Base-by-base conservation (phyloP, 495 filamentous ascomycete genomes). In the Talaromyces liani region DNA sequence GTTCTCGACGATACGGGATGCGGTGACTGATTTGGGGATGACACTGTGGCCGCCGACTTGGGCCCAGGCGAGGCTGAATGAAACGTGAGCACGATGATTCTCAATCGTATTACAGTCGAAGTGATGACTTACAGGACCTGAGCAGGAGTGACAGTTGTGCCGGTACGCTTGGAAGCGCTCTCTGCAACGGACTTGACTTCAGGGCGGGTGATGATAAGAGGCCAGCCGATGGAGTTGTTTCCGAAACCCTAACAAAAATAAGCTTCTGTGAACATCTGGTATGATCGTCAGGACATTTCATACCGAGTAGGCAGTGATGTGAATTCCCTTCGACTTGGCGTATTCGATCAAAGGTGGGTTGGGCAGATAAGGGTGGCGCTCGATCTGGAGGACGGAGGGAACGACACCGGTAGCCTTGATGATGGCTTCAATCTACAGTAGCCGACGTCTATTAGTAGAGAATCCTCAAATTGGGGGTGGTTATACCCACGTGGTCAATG, bases 321-420 rank as follows among this genome's bases (percentile, higher is more conserved):
- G 79, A 57, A 81, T 81, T 59, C 65, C 66, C 72, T 79, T 80
- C 73, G 79, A 63, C 63, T 73, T 65, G 69, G 72, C 75, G 70
- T 79, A 81, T 31, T 75, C 69, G 22, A 79, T 73, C 64, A 80
- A 64, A 55, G 78, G 73, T 63, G 69, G 68, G 68, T 75, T 75
- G 68, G 78, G 76, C 56, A 81, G 74, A 24, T 79, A 70, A 34
- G 79, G 80, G 72, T 82, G 80, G 55, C 77, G 77, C 72, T 82
- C 80, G 57, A 82, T 76, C 75, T 82, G 80, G 73, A 80, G 78
- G 65, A 68, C 78, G 58, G 78, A 75, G 66, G 80, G 80, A 39
- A 76, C 74, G 51, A 80, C 76, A 29, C 76, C 77, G 60, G 78
- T 79, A 61, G 64, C 78, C 22, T 79, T 78, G 69, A 82, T 80